phyloP scores from a whole-genome alignment of 208 protist species.

The Endotrypanum monterogeii region DNA sequence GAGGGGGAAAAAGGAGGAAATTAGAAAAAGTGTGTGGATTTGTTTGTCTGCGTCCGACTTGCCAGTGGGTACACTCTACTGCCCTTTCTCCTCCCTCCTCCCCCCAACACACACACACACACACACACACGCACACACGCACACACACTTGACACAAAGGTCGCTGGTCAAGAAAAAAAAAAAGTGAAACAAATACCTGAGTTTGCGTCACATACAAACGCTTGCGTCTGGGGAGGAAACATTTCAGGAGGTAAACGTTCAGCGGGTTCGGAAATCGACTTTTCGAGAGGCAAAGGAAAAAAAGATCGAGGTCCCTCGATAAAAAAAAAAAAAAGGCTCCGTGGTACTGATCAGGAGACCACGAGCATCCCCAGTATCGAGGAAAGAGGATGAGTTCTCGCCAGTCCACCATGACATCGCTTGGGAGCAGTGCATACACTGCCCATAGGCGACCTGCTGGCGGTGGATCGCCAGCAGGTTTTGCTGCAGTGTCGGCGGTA shows the following conservation, averaged over 20 bases:
- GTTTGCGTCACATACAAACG: neutral
- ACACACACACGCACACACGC: neutral
- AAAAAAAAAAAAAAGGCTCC: neutral
- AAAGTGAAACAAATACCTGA: neutral
- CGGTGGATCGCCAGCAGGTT: slow-evolving; percentile 1
- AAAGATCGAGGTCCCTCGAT: neutral
- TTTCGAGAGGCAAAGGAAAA: neutral
- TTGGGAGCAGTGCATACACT: slow-evolving; percentile 11
- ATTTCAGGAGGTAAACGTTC: neutral
- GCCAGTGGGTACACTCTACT: neutral
- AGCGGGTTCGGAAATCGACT: neutral
- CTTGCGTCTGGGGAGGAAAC: too few relatives aligned
- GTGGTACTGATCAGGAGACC: neutral
- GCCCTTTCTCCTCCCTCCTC: neutral
- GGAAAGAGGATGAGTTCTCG: slow-evolving; percentile 21
- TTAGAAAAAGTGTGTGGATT: neutral
- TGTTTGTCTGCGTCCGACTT: neutral
- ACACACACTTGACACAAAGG: neutral
- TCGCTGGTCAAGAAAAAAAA: neutral
- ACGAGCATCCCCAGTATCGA: neutral
- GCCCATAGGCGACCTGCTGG: slow-evolving; percentile 6
- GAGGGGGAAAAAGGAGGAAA: too few relatives aligned
- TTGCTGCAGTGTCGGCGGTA: neutral
- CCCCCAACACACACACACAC: neutral
- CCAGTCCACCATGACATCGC: slow-evolving; percentile 8